These are phyloP conservation scores for Quercus tomentella DNA, from an alignment of 331 rosid species.

Conservation along the genomic window DNA sequence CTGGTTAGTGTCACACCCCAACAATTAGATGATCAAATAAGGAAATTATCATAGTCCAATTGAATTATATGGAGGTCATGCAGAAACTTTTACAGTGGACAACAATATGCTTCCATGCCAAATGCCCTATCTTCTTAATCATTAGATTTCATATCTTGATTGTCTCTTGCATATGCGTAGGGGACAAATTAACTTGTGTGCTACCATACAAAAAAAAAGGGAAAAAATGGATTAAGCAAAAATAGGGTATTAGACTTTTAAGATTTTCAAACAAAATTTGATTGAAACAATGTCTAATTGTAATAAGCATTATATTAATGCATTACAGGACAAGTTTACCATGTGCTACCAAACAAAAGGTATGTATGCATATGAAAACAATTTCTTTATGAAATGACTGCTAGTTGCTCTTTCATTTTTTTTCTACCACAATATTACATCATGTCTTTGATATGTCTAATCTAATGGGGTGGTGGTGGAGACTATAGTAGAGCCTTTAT, in stretches of 20 bases:
- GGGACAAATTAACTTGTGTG: background rate
- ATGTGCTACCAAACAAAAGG: constrained; percentile 31
- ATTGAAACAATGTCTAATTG: background rate
- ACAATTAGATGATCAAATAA: constrained; percentile 21
- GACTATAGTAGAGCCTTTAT: constrained; percentile 23
- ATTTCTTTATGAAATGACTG: constrained; percentile 29
- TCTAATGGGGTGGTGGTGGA: constrained; percentile 33
- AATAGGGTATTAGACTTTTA: background rate
- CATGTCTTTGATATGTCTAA: constrained; percentile 19
- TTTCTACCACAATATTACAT: background rate
- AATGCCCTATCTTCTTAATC: background rate
- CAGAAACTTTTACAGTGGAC: background rate
- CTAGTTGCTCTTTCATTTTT: background rate
- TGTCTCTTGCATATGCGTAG: background rate
- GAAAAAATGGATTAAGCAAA: background rate
- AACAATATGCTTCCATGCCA: background rate
- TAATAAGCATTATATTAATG: background rate
- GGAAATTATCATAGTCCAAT: constrained; percentile 3
- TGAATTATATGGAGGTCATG: background rate
- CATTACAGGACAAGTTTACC: background rate
- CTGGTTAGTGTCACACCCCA: constrained; percentile 21
- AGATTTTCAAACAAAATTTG: background rate
- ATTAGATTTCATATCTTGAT: background rate
- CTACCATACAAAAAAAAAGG: background rate
- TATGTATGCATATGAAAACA: constrained; percentile 18